Evolutionary conservation across 2,329 filamentous ascomycete species (phyloP).

Genomic region (Samsoniella hepiali): DNA sequence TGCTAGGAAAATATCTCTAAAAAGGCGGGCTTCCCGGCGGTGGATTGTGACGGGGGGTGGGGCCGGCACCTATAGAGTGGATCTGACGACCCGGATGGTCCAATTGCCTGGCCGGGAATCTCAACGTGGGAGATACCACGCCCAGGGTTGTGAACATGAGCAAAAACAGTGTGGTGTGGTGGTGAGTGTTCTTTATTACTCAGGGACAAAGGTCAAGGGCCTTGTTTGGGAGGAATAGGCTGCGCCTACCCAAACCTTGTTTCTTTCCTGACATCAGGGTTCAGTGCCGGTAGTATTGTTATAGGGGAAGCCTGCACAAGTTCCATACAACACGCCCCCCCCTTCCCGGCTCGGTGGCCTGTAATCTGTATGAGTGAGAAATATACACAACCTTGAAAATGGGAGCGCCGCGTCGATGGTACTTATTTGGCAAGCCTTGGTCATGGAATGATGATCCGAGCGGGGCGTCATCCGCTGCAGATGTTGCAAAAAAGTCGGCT

Average conservation of each 20-base stretch:
- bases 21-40: not conserved
- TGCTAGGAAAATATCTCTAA: not conserved
- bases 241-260: not conserved
- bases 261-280: not conserved
- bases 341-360: not conserved
- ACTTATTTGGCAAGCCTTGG: not conserved
- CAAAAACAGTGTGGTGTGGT: too few relatives aligned
- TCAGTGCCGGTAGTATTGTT: too few relatives aligned
- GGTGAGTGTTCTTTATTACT: not conserved
- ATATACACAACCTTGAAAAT: not conserved
- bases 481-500: not conserved
- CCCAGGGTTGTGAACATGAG: not conserved
- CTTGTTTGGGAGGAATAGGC: not conserved
- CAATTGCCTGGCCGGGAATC: conserved; percentile 7
- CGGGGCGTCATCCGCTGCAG: not conserved
- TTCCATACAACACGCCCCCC: not conserved
- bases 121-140: conserved; percentile 10
- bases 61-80: conserved; percentile 5
- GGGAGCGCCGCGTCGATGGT: not conserved
- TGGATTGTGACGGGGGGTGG: conserved; percentile 5
- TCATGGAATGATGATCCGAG: not conserved
- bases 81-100: conserved; percentile 4
- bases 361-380: conserved; percentile 1
- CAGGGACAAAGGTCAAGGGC: not conserved
- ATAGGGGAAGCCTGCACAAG: not conserved